Conservation (phyloP, 768 basidiomycete genomes). For the Phylloporus scabripes region DNA sequence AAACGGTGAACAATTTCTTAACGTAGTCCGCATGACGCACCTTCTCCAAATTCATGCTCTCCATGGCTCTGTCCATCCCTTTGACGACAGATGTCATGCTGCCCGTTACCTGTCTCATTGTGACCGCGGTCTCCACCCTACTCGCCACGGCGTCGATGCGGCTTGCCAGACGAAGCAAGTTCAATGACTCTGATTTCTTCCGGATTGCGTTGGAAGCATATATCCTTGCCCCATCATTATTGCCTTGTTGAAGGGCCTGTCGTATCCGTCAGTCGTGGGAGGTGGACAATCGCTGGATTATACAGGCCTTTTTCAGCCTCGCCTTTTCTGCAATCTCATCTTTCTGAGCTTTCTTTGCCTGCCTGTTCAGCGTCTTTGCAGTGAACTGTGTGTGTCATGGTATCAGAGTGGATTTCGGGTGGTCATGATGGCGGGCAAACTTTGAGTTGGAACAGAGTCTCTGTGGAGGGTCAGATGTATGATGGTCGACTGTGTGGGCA, state of each 20-base stretch:
- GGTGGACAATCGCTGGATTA: background rate
- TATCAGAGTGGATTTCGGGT: slow-evolving; percentile 11
- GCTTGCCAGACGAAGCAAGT: slow-evolving; percentile 83
- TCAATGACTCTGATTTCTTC: slow-evolving; percentile 93
- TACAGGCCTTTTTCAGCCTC: slow-evolving; percentile 83
- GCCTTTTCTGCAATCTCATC: slow-evolving; percentile 87
- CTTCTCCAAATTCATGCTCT: slow-evolving; percentile 96
- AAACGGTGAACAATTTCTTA: background rate
- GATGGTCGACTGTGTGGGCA: background rate
- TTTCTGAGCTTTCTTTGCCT: slow-evolving; percentile 97
- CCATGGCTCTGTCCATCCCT: slow-evolving; percentile 99
- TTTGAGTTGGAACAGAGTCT: slow-evolving; percentile 98
- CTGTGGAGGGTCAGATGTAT: slow-evolving; percentile 38
- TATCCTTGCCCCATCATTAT: slow-evolving; percentile 94
- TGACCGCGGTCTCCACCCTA: slow-evolving; percentile 95
- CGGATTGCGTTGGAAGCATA: slow-evolving; percentile 98
- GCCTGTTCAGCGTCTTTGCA: slow-evolving; percentile 88
- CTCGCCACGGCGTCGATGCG: slow-evolving; percentile 96
- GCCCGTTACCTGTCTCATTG: slow-evolving; percentile 94
- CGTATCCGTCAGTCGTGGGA: background rate
- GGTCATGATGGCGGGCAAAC: slow-evolving; percentile 37
- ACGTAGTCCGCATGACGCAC: slow-evolving; percentile 40
- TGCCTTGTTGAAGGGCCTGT: slow-evolving; percentile 94
- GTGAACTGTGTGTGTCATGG: slow-evolving; percentile 66
- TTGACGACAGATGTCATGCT: slow-evolving; percentile 95